These are phyloP conservation scores for Mycena filopes DNA, from an alignment of 768 basidiomycete genomes.

Conservation along the genomic window DNA sequence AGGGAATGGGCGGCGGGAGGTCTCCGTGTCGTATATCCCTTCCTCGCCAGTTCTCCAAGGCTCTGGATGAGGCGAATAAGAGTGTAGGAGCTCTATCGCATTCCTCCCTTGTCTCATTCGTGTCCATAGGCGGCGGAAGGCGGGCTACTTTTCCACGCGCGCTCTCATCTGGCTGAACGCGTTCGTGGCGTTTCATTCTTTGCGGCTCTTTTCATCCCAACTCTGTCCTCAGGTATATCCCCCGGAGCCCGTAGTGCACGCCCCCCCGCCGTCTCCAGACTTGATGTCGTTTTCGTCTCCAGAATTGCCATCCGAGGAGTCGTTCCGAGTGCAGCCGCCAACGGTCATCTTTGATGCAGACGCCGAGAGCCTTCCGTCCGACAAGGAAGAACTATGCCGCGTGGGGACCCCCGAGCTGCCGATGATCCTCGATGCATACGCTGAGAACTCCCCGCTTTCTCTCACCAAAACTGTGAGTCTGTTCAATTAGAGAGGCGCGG, in stretches of 20 bases:
- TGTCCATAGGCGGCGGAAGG: background rate
- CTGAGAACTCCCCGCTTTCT: background rate
- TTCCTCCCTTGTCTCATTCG: background rate
- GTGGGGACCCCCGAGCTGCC: too few relatives aligned
- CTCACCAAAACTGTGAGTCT: conserved; percentile 9
- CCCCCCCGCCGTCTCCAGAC: background rate
- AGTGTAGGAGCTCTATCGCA: conserved; percentile 18
- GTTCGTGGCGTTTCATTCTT: background rate
- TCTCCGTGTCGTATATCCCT: conserved; percentile 18
- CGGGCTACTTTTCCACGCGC: background rate
- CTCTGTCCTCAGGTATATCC: background rate
- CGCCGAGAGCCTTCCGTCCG: too few relatives aligned
- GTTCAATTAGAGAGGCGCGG: background rate
- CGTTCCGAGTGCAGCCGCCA: conserved; percentile 7
- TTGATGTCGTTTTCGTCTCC: background rate
- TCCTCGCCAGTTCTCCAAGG: conserved; percentile 30
- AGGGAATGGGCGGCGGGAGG: background rate
- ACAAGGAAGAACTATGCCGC: too few relatives aligned
- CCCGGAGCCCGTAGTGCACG: too few relatives aligned
- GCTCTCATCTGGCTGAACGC: conserved; percentile 2
- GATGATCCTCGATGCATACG: background rate
- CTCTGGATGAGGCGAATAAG: conserved; percentile 17
- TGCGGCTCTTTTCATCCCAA: background rate
- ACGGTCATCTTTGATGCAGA: conserved; percentile 1
- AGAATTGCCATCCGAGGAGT: conserved; percentile 1